Conservation (phyloP, 176 grass and related monocot species). For the Metroxylon sagu region DNA sequence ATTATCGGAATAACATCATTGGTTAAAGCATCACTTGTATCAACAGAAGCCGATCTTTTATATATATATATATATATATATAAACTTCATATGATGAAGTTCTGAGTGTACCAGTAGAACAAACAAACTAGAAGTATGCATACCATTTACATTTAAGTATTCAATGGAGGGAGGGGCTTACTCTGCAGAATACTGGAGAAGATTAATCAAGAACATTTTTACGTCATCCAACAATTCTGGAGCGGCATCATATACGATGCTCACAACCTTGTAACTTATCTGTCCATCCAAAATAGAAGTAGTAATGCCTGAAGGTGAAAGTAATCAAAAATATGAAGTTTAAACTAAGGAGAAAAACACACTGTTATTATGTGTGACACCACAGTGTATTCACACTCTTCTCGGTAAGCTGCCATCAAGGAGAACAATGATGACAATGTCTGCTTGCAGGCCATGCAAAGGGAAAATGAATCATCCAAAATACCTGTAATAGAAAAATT, state of each 20-base stretch:
- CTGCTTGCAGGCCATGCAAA: constrained; percentile 85
- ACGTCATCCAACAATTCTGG: constrained; percentile 50
- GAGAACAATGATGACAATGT: constrained; percentile 59
- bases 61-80: too few relatives aligned
- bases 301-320: constrained; percentile 17
- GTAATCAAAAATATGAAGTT: constrained; percentile 1
- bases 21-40: too few relatives aligned
- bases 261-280: constrained; percentile 53
- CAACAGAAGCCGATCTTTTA: too few relatives aligned
- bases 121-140: too few relatives aligned
- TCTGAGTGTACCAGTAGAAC: too few relatives aligned
- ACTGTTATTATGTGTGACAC: constrained; percentile 53
- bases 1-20: too few relatives aligned
- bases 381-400: constrained; percentile 75
- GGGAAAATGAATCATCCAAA: constrained; percentile 76
- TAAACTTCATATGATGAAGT: too few relatives aligned
- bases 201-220: constrained; percentile 71
- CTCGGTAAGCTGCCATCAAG: constrained; percentile 63
- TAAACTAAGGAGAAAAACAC: constrained; percentile 21
- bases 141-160: not conserved
- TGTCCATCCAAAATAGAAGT: constrained; percentile 22
- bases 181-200: constrained; percentile 61
- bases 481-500: constrained; percentile 37
- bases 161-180: constrained; percentile 15
- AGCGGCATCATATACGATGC: constrained; percentile 57